Base-by-base conservation (phyloP, 441 rosid genomes). In the Brassica balearica region DNA sequence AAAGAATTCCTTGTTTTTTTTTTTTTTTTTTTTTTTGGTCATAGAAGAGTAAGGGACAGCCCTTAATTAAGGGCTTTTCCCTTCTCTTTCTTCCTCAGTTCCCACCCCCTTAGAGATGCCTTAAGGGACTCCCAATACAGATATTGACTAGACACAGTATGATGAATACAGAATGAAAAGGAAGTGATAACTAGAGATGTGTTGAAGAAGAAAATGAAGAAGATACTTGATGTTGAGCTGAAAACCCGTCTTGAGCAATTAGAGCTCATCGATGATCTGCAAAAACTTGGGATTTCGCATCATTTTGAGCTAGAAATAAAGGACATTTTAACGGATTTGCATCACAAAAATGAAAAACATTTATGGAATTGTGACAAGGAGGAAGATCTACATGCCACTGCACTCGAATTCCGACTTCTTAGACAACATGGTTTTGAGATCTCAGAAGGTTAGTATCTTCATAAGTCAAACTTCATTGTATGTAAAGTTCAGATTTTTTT, bases 261-360 rank as follows among this genome's bases (percentile, higher is more conserved):
- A 2, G 86, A 83, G 41, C 72, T 84, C 10, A 69, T 86, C 56
- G 86, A 84, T 34, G 69, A 55, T 38, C 10, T 86, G 20, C 79
- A 85, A 60, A 77, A 83, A 46, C 87, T 86, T 56, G 89, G 86
- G 3, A 5, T 84, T 32, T 79, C 82, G 0, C 68, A 83, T 73
- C 86, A 81, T 43, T 85, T 80, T 71, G 77, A 80, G 27, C 7
- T 68, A 6, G 80, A 86, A 63, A 84, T 81, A 22, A 53, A 20
- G 4, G 55, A 25, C 0, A 68, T 55, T 1, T 69, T 85, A 67
- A 62, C 2, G 2, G 4, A 53, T 22, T 14, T 64, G 22, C 0
- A 71, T 65, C 59, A 2, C 1, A 6, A 19, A 3, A 3, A 27
- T 71, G 23, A 51, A 76, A 73, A 8, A 63, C 15, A 20, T 38